Conservation (phyloP, 345 rosid species). For the Eucalyptus camaldulensis region DNA sequence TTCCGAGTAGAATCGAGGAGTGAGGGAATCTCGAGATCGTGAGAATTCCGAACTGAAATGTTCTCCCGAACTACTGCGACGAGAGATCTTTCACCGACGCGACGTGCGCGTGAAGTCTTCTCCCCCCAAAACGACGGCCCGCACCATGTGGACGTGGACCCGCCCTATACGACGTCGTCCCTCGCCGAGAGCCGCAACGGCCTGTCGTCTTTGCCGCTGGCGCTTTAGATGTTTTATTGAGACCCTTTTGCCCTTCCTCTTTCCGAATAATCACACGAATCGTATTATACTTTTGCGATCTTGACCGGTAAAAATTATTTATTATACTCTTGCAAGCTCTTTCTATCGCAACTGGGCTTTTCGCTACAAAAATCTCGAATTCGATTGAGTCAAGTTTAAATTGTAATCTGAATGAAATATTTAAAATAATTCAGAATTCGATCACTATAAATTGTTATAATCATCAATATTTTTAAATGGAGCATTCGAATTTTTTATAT, state of each 20-base stretch:
- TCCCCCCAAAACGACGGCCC: neutral
- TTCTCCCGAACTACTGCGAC: neutral
- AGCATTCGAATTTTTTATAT: neutral
- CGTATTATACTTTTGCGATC: neutral
- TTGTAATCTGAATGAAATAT: neutral
- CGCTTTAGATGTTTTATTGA: neutral
- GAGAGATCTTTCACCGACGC: neutral
- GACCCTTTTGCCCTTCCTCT: neutral
- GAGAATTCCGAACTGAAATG: neutral
- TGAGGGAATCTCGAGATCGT: neutral
- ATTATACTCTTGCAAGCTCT: neutral
- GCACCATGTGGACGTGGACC: neutral
- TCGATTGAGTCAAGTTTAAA: neutral
- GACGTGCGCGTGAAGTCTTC: neutral
- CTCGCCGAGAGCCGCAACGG: neutral
- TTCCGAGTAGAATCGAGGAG: neutral
- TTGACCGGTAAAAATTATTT: no score
- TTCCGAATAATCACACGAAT: neutral
- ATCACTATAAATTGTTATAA: accelerated
- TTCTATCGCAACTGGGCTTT: neutral
- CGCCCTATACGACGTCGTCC: neutral
- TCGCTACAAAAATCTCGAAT: neutral
- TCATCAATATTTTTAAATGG: neutral
- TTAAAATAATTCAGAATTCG: neutral
- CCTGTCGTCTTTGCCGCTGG: neutral